Percentiles rank a stretch among this genome's conserved stretches.
Evolutionary conservation across 2,329 filamentous ascomycete species (phyloP).

Genomic region (Pseudogymnoascus sp.): DNA sequence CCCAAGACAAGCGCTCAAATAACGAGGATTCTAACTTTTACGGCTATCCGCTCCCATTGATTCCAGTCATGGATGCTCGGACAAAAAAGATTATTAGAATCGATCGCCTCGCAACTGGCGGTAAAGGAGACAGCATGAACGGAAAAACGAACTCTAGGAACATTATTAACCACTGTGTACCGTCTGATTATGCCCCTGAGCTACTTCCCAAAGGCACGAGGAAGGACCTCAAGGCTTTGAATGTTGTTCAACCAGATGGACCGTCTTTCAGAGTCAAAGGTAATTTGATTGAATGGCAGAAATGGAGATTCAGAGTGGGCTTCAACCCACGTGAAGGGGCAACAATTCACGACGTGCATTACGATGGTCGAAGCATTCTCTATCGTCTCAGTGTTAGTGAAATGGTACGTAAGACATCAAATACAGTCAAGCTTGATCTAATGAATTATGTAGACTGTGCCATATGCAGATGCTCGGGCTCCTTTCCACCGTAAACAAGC

Average conservation of each 20-base stretch:
- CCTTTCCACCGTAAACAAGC: slow-evolving; percentile 62
- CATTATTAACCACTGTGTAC: not conserved
- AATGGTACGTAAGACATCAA: slow-evolving; percentile 40
- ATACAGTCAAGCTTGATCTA: not conserved
- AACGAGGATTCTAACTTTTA: slow-evolving; percentile 52
- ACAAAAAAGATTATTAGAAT: not conserved
- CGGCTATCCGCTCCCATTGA: slow-evolving; percentile 43
- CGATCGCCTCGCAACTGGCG: not conserved
- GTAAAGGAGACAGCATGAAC: not conserved
- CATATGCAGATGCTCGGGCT: slow-evolving; percentile 55
- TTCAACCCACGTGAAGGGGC: slow-evolving; percentile 57
- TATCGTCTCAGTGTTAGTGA: slow-evolving; percentile 54
- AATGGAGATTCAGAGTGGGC: slow-evolving; percentile 57
- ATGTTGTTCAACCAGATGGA: slow-evolving; percentile 57
- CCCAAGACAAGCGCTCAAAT: slow-evolving; percentile 38
- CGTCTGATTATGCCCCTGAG: slow-evolving; percentile 28
- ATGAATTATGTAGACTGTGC: slow-evolving; percentile 39
- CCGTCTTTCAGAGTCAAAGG: slow-evolving; percentile 50
- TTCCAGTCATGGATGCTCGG: slow-evolving; percentile 22
- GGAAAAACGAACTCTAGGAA: not conserved
- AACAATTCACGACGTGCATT: slow-evolving; percentile 55
- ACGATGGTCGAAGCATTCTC: slow-evolving; percentile 52
- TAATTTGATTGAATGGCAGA: slow-evolving; percentile 44
- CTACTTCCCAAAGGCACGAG: slow-evolving; percentile 36
- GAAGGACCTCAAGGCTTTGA: slow-evolving; percentile 51